A percentile compares a stretch with the other conserved stretches of the same genome.
Evolutionary conservation across 805 yeast species (phyloP).

Genomic region (Tetrapisispora fleetii): DNA sequence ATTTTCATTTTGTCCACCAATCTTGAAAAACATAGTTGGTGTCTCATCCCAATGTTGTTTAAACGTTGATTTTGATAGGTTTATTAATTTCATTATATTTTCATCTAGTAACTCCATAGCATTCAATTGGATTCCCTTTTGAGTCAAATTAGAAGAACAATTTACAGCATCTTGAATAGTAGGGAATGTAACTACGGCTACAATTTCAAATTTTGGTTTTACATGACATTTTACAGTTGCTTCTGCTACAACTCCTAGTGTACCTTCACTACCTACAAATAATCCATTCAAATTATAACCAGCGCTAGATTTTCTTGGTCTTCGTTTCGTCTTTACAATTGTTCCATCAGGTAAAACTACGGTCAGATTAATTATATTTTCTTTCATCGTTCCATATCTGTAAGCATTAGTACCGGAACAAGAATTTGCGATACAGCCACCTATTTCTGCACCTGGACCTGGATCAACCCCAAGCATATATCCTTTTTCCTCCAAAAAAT

Average conservation of each 20-base stretch:
- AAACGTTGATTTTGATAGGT: constrained; percentile 42
- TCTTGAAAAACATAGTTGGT: constrained; percentile 56
- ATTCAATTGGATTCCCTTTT: constrained; percentile 54
- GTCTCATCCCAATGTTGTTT: constrained; percentile 44
- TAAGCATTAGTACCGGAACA: constrained; percentile 78
- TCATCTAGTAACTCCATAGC: constrained; percentile 71
- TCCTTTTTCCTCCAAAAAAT: constrained; percentile 38
- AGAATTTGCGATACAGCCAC: constrained; percentile 69
- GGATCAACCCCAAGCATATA: constrained; percentile 67
- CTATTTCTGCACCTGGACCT: constrained; percentile 73
- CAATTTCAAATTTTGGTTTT: constrained; percentile 53
- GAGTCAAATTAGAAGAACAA: constrained; percentile 52
- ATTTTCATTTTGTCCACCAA: constrained; percentile 42
- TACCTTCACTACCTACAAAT: constrained; percentile 71
- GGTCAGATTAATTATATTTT: constrained; percentile 56
- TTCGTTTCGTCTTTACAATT: constrained; percentile 58
- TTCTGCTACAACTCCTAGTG: constrained; percentile 69
- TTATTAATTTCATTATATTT: constrained; percentile 59
- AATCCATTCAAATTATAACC: constrained; percentile 73
- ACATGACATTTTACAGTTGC: constrained; percentile 63
- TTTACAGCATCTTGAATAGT: constrained; percentile 60
- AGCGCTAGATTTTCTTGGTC: constrained; percentile 72
- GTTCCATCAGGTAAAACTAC: constrained; percentile 79
- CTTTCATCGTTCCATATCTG: constrained; percentile 72
- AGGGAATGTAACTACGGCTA: constrained; percentile 61